These are phyloP conservation scores for Murraya paniculata DNA, from an alignment of 345 rosid genomes.

Conservation along the genomic window DNA sequence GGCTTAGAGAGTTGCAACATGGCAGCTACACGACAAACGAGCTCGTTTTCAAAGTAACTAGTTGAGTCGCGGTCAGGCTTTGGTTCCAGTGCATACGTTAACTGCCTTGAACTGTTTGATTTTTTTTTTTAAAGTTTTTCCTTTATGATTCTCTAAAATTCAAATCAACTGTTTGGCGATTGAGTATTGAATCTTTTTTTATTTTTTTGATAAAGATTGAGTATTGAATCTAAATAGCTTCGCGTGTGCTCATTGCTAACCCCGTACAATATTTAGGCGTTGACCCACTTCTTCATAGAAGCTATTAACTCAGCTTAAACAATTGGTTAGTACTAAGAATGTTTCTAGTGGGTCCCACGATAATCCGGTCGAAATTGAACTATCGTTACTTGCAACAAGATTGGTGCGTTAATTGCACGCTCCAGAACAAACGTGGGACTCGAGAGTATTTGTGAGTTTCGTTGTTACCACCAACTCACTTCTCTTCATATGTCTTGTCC, in stretches of 20 bases:
- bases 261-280: not conserved
- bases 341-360: conserved; percentile 22
- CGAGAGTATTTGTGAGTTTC: not conserved
- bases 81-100: not conserved
- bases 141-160: not conserved
- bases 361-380: not conserved
- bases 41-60: not conserved
- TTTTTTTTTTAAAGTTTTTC: not conserved
- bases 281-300: not conserved
- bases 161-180: not conserved
- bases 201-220: too few species aligned
- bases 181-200: too few species aligned
- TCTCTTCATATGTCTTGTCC: not conserved
- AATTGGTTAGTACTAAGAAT: conserved; percentile 16
- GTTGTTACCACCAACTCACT: not conserved
- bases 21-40: not conserved
- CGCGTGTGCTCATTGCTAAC: too few species aligned
- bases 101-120: not conserved
- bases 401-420: conserved; percentile 18
- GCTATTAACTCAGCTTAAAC: not conserved
- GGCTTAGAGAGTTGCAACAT: not conserved
- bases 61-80: not conserved
- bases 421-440: not conserved
- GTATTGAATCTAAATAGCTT: too few species aligned
- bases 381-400: not conserved